These are phyloP conservation scores for Pichia sp. DNA, from an alignment of 1,139 yeast genomes.

Conservation along the genomic window DNA sequence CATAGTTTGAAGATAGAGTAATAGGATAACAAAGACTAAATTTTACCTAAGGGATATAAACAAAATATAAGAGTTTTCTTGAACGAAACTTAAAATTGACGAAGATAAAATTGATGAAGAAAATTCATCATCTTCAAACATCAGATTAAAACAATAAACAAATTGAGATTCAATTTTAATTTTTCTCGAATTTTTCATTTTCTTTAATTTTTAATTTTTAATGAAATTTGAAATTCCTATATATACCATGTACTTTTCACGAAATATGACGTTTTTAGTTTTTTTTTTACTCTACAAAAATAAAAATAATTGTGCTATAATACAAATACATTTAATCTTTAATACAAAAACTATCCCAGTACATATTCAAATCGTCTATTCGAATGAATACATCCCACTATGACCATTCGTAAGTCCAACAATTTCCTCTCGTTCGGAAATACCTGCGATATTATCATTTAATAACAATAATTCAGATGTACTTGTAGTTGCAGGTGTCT, in stretches of 20 bases:
- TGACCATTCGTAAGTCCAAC: constrained; percentile 12
- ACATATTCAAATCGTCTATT: not conserved
- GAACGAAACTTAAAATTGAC: too few relatives aligned
- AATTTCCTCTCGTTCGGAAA: constrained; percentile 10
- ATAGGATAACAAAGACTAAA: not conserved
- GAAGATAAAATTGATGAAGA: too few relatives aligned
- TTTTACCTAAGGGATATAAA: not conserved
- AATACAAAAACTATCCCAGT: not conserved
- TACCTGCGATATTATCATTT: constrained; percentile 8
- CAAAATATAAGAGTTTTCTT: not conserved
- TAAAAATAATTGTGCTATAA: not conserved
- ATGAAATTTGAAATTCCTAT: too few relatives aligned
- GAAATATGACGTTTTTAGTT: not conserved
- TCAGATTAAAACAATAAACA: too few relatives aligned
- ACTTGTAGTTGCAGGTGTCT: constrained; percentile 11
- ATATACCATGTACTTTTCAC: too few relatives aligned
- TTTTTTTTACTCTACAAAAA: not conserved
- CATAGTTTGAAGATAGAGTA: not conserved
- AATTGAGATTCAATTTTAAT: too few relatives aligned
- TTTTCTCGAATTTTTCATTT: too few relatives aligned
- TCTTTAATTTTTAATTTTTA: not conserved
- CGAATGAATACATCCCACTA: constrained; percentile 4
- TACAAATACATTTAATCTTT: not conserved
- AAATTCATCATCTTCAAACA: too few relatives aligned
- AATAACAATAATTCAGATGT: constrained; percentile 7